A percentile compares a stretch with the other conserved stretches of the same genome.
Conservation (phyloP, 768 basidiomycete genomes). For the Termitomyces sp. region DNA sequence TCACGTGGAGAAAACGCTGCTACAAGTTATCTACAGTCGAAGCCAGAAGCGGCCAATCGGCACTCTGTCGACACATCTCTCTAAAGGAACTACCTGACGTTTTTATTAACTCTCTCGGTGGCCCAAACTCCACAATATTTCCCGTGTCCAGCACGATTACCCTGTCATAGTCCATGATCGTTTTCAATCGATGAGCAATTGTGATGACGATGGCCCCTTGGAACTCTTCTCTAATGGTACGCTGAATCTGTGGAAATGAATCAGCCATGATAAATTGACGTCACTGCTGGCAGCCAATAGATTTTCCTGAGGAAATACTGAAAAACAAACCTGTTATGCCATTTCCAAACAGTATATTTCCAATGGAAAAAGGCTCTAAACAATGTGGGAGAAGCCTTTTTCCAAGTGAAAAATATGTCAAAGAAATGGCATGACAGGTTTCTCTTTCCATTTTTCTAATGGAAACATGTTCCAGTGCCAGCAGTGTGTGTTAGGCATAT, state of each 20-base stretch:
- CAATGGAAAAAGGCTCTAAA: too few species aligned
- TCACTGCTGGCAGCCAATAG: too few species aligned
- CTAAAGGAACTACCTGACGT: conserved; percentile 48
- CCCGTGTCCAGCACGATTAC: conserved; percentile 75
- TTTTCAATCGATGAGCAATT: conserved; percentile 78
- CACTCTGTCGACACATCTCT: conserved; percentile 64
- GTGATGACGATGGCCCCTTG: conserved; percentile 71
- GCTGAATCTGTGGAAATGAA: conserved; percentile 50
- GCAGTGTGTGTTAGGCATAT: neutral
- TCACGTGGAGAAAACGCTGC: conserved; percentile 15
- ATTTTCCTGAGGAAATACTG: too few species aligned
- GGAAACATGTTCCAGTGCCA: too few species aligned
- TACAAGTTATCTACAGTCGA: conserved; percentile 16
- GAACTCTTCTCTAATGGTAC: conserved; percentile 72
- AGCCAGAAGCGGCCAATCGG: conserved; percentile 44
- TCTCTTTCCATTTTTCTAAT: too few species aligned
- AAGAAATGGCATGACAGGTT: too few species aligned
- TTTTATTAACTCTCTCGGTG: conserved; percentile 53
- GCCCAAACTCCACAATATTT: conserved; percentile 72
- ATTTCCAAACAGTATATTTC: too few species aligned
- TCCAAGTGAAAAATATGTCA: too few species aligned
- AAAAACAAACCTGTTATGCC: too few species aligned
- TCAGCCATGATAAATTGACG: neutral
- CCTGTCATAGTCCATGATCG: conserved; percentile 73
- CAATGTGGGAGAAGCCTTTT: too few species aligned